Evolutionary conservation across 2,329 filamentous ascomycete species (phyloP), one percentile per base, ranked within the genome.

Genomic region (Colletotrichum costaricense): DNA sequence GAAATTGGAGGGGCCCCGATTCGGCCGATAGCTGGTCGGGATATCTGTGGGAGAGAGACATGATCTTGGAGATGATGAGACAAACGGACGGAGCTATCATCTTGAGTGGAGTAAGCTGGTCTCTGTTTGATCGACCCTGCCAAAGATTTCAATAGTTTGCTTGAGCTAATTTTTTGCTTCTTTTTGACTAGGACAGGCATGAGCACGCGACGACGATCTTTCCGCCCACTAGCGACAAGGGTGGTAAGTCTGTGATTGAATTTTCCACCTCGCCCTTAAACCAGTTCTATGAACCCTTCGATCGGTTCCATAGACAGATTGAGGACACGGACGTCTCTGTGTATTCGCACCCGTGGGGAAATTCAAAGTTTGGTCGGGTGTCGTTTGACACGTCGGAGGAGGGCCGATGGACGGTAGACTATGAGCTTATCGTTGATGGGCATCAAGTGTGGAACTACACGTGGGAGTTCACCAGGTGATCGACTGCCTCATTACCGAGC

Each of bases 271-370:
- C 88, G 6, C 92, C 92, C 1, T 77, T 93, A 66, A 91, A 86
- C 76, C 93, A 93, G 89, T 93, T 93, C 79, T 93, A 92, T 77
- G 82, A 93, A 3, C 92, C 92, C 0, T 82, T 91, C 38, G 82
- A 69, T 24, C 69, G 90, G 14, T 92, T 90, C 5, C 93, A 93
- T 79, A 83, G 83, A 67, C 90, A 93, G 79, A 85, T 86, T 1
- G 89, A 91, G 67, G 60, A 73, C 19, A 73, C 67, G 19, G 71
- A 63, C 28, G 35, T 73, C 2, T 70, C 67, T 11, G 71, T 73
- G 11, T 69, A 66, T 30, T 73, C 60, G 16, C 71, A 70, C 30
- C 67, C 71, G 11, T 63, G 71, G 67, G 60, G 67, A 4, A 70
- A 63, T 12, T 73, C 71, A n/a, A 73, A 71, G 60, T 65, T 62